Conservation (phyloP, 768 basidiomycete genomes). For the Collybiopsis luxurians region DNA sequence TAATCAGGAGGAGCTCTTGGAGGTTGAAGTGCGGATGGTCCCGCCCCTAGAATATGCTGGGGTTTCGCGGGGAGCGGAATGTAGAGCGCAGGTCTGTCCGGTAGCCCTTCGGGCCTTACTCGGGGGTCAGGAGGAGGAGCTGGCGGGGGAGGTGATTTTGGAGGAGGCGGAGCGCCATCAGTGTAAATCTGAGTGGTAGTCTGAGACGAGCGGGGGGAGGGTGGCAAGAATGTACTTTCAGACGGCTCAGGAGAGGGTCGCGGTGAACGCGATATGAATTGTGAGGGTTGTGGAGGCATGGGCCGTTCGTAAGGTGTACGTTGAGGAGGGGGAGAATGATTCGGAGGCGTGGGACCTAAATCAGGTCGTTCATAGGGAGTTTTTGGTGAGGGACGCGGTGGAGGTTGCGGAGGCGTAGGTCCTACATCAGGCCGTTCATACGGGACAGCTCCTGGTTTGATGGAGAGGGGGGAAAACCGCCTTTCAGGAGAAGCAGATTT, state of each 20-base stretch:
- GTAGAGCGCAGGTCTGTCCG: conserved; percentile 15
- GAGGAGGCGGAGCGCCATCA: conserved; percentile 18
- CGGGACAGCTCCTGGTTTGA: too few species aligned
- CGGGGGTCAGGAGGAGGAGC: conserved; percentile 33
- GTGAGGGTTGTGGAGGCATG: conserved; percentile 7
- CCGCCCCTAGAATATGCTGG: conserved; percentile 1
- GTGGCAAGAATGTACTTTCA: too few species aligned
- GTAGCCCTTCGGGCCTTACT: conserved; percentile 17
- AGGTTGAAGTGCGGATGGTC: conserved; percentile 4
- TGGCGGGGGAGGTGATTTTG: conserved; percentile 27
- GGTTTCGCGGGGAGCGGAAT: conserved; percentile 16
- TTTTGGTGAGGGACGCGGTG: too few species aligned
- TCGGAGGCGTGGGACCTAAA: conserved; percentile 8
- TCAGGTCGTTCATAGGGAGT: background rate
- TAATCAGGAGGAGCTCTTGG: conserved; percentile 44
- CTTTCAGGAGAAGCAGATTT: background rate
- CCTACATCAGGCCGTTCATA: background rate
- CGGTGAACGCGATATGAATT: too few species aligned
- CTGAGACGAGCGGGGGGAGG: conserved; percentile 20
- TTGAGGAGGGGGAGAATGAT: too few species aligned
- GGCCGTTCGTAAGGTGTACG: background rate
- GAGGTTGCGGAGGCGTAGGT: conserved; percentile 10
- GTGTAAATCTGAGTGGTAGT: conserved; percentile 11
- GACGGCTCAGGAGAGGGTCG: too few species aligned
- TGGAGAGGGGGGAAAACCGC: conserved; percentile 1